Evolutionary conservation across 1,284 basidiomycete species (phyloP).

Genomic region (Lentinus polychrous): DNA sequence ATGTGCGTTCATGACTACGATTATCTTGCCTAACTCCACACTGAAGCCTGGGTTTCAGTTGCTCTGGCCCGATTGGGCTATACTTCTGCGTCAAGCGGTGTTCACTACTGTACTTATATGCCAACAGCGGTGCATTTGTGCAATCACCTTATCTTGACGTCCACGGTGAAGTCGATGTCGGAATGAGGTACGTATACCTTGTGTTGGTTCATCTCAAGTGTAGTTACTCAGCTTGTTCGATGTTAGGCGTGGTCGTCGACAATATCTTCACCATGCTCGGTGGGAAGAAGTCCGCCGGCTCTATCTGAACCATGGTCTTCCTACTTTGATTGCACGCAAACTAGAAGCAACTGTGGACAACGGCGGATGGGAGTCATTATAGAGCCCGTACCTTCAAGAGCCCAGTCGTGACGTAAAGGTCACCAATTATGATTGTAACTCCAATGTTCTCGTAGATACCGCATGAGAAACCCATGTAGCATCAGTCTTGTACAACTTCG

Average conservation of each 20-base stretch:
- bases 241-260: slow-evolving; percentile 75
- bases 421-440: too few relatives aligned
- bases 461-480: too few relatives aligned
- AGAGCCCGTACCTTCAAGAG: too few relatives aligned
- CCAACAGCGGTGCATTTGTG: slow-evolving; percentile 83
- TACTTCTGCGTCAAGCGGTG: slow-evolving; percentile 94
- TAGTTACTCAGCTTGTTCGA: slow-evolving; percentile 6
- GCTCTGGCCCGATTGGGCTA: slow-evolving; percentile 83
- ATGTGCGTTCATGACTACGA: slow-evolving; percentile 53
- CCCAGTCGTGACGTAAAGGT: too few relatives aligned
- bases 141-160: slow-evolving; percentile 91
- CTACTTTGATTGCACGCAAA: slow-evolving; percentile 85
- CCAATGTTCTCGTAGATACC: too few relatives aligned
- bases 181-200: slow-evolving; percentile 67
- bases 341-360: slow-evolving; percentile 85
- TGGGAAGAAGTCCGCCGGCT: slow-evolving; percentile 91
- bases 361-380: slow-evolving; percentile 91
- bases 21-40: slow-evolving; percentile 6
- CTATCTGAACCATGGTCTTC: slow-evolving; percentile 88
- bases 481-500: too few relatives aligned
- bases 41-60: slow-evolving; percentile 42
- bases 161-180: slow-evolving; percentile 92
- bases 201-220: background rate
- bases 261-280: slow-evolving; percentile 80
- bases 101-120: slow-evolving; percentile 87